Percentiles rank a stretch among this genome's conserved stretches.
phyloP scores from a whole-genome alignment of 2,329 filamentous ascomycete genomes.

The Cytospora schulzeri region DNA sequence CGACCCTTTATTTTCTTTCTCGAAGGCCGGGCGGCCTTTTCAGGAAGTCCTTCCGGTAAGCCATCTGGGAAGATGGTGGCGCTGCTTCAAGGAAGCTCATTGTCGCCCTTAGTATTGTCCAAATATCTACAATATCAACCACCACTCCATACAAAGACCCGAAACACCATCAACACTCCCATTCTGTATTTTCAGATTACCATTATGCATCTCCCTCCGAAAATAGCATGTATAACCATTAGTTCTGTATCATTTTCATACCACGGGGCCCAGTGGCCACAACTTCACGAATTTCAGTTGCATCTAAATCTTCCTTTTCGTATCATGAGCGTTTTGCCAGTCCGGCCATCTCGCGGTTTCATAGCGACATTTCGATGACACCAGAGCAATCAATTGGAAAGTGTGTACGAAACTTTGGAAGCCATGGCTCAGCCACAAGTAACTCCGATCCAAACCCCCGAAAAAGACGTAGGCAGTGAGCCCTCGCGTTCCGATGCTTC shows the following conservation, averaged over 20 bases:
- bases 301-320: not conserved
- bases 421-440: not conserved
- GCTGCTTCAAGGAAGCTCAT: conserved; percentile 1
- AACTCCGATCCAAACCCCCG: not conserved
- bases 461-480: not conserved
- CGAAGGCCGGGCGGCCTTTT: not conserved
- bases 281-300: not conserved
- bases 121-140: conserved; percentile 6
- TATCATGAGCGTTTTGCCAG: not conserved
- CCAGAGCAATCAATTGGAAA: not conserved
- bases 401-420: too few relatives aligned
- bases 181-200: not conserved
- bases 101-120: conserved; percentile 5
- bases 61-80: not conserved
- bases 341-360: too few relatives aligned
- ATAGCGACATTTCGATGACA: not conserved
- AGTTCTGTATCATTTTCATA: too few relatives aligned
- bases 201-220: not conserved
- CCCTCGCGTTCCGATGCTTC: not conserved
- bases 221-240: not conserved
- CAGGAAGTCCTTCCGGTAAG: not conserved
- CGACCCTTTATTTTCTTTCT: not conserved
- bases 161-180: not conserved
- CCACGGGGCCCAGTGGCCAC: not conserved
- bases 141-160: conserved; percentile 6